These are phyloP conservation scores for Obba rivulosa DNA, from an alignment of 768 basidiomycete species.

Conservation along the genomic window DNA sequence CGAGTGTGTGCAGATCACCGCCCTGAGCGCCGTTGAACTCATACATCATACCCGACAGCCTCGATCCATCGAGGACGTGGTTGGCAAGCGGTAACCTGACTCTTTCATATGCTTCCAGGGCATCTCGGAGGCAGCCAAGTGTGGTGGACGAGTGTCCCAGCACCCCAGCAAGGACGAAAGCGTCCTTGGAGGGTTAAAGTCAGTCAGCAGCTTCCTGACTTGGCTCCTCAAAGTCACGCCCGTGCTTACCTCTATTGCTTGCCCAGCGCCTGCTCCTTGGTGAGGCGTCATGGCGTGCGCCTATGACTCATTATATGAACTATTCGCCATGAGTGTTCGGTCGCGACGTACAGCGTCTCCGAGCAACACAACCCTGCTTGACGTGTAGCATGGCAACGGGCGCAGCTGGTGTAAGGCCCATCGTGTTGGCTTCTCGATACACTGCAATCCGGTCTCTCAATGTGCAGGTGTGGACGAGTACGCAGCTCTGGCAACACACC, in stretches of 20 bases:
- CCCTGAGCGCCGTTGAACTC: slow-evolving; percentile 30
- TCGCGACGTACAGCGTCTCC: slow-evolving; percentile 25
- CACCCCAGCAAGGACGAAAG: slow-evolving; percentile 23
- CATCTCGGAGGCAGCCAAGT: slow-evolving; percentile 10
- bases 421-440: slow-evolving; percentile 21
- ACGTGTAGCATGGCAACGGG: slow-evolving; percentile 21
- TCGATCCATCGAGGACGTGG: slow-evolving; percentile 19
- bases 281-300: slow-evolving; percentile 30
- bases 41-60: slow-evolving; percentile 20
- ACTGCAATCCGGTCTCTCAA: slow-evolving; percentile 8
- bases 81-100: slow-evolving; percentile 25
- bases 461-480: not conserved
- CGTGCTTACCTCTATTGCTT: slow-evolving; percentile 25
- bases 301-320: slow-evolving; percentile 7
- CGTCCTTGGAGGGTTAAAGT: slow-evolving; percentile 24
- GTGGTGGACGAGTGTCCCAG: slow-evolving; percentile 22
- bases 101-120: slow-evolving; percentile 25
- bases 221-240: no score
- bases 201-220: no score
- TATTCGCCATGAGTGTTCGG: not conserved
- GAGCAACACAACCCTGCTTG: slow-evolving; percentile 21
- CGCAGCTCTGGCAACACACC: slow-evolving; percentile 4
- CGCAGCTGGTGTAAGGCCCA: slow-evolving; percentile 28
- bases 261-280: slow-evolving; percentile 29
- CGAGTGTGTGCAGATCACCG: slow-evolving; percentile 33